These are phyloP conservation scores for Chaetoceros muelleri DNA, from an alignment of 108 stramenopile species.

Conservation along the genomic window DNA sequence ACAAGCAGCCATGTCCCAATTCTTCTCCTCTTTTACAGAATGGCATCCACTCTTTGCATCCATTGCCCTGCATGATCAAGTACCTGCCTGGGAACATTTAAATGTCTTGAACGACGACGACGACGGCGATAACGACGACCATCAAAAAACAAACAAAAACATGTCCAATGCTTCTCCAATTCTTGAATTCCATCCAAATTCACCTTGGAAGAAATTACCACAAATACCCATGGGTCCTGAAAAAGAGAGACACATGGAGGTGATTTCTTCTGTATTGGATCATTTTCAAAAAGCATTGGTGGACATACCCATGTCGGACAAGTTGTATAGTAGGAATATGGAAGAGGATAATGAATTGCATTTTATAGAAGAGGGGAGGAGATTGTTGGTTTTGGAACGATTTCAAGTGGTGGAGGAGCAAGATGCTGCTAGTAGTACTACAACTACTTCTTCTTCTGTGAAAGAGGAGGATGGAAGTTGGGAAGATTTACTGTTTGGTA, in stretches of 20 bases:
- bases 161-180: too few relatives aligned
- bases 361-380: slow-evolving; percentile 67
- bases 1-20: slow-evolving; percentile 36
- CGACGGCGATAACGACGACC: too few relatives aligned
- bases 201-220: slow-evolving; percentile 16
- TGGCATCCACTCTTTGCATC: slow-evolving; percentile 47
- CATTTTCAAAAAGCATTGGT: slow-evolving; percentile 39
- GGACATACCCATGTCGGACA: slow-evolving; percentile 51
- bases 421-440: background rate
- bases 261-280: slow-evolving; percentile 40
- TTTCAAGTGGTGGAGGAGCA: slow-evolving; percentile 44
- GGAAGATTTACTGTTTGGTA: slow-evolving; percentile 37
- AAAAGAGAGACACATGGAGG: slow-evolving; percentile 8
- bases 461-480: slow-evolving; percentile 13
- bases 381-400: slow-evolving; percentile 45
- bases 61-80: background rate
- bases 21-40: slow-evolving; percentile 28
- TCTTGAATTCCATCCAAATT: slow-evolving; percentile 15
- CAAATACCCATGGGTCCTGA: slow-evolving; percentile 18
- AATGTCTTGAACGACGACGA: background rate
- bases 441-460: too few relatives aligned
- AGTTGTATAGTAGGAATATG: slow-evolving; percentile 11
- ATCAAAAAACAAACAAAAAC: too few relatives aligned
- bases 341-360: slow-evolving; percentile 56
- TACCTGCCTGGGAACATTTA: slow-evolving; percentile 11